Evolutionary conservation across 2,329 filamentous ascomycete genomes (phyloP).

Genomic region (Xylariaceae sp.): DNA sequence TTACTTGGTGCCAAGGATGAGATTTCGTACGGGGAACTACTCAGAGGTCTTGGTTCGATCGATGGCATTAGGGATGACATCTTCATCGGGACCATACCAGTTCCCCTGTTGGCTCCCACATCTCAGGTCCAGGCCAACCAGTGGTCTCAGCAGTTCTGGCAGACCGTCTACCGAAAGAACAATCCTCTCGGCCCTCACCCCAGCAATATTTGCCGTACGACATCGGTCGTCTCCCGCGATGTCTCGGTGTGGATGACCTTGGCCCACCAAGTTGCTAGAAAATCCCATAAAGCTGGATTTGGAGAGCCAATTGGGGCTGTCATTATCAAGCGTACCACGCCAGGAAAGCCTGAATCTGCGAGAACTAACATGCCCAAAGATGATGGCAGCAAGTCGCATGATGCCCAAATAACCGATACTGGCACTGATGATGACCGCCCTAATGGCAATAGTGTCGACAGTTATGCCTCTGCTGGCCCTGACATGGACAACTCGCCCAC

Average conservation of each 20-base stretch:
- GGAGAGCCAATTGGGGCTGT: slow-evolving; percentile 72
- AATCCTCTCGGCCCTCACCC: slow-evolving; percentile 84
- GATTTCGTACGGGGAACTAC: slow-evolving; percentile 51
- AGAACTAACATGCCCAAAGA: slow-evolving; percentile 13
- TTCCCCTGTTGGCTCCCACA: slow-evolving; percentile 70
- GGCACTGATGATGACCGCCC: slow-evolving; percentile 4
- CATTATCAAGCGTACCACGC: slow-evolving; percentile 58
- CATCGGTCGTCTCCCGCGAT: slow-evolving; percentile 62
- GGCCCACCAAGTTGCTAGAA: slow-evolving; percentile 58
- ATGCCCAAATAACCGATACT: slow-evolving; percentile 10
- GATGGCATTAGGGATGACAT: slow-evolving; percentile 49
- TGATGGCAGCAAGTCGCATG: slow-evolving; percentile 17
- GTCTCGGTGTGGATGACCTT: slow-evolving; percentile 64
- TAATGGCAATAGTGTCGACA: background rate
- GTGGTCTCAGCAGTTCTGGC: slow-evolving; percentile 78
- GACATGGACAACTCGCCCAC: slow-evolving; percentile 1
- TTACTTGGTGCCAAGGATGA: slow-evolving; percentile 48
- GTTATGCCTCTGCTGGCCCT: background rate
- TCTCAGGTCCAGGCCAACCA: slow-evolving; percentile 69
- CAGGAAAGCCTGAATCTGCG: slow-evolving; percentile 18
- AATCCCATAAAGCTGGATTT: slow-evolving; percentile 52
- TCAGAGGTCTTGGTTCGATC: slow-evolving; percentile 40
- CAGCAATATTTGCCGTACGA: slow-evolving; percentile 64
- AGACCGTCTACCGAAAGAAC: slow-evolving; percentile 79
- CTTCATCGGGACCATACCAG: slow-evolving; percentile 59